Percentiles rank a stretch among this genome's conserved stretches.
These are phyloP conservation scores for Polyporus arcularius DNA, from an alignment of 768 basidiomycete genomes.

Conservation along the genomic window DNA sequence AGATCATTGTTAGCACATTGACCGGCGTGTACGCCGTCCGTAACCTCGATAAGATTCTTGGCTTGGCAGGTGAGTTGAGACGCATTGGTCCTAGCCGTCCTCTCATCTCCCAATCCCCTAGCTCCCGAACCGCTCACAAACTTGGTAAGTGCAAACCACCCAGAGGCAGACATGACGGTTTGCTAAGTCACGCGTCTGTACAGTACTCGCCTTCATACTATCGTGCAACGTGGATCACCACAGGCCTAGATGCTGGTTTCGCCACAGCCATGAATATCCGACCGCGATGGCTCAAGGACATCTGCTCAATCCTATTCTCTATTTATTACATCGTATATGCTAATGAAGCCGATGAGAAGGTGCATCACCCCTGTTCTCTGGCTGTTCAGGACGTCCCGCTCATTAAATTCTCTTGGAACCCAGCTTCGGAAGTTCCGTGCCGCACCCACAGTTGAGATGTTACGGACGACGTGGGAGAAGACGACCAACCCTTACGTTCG, in stretches of 20 bases:
- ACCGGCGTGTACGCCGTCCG: constrained; percentile 82
- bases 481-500: constrained; percentile 88
- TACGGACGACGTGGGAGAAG: constrained; percentile 97
- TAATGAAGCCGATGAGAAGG: constrained; percentile 95
- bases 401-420: background rate
- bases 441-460: constrained; percentile 94
- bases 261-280: constrained; percentile 93
- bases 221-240: constrained; percentile 93
- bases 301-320: constrained; percentile 83
- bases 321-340: constrained; percentile 89
- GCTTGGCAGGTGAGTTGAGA: constrained; percentile 65
- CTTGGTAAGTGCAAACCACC: constrained; percentile 54
- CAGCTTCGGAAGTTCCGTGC: constrained; percentile 92
- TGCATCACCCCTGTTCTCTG: constrained; percentile 31
- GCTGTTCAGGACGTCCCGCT: background rate
- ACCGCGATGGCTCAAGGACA: constrained; percentile 88
- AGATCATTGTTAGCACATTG: constrained; percentile 83
- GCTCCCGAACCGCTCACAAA: constrained; percentile 93
- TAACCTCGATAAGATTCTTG: constrained; percentile 84
- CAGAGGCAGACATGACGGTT: constrained; percentile 6
- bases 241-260: constrained; percentile 96
- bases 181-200: background rate
- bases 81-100: background rate
- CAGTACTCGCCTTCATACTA: constrained; percentile 94
- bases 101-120: constrained; percentile 29